A percentile compares a stretch with the other conserved stretches of the same genome.
phyloP scores from a whole-genome alignment of 2,329 filamentous ascomycete species.

The Nemania sp. region DNA sequence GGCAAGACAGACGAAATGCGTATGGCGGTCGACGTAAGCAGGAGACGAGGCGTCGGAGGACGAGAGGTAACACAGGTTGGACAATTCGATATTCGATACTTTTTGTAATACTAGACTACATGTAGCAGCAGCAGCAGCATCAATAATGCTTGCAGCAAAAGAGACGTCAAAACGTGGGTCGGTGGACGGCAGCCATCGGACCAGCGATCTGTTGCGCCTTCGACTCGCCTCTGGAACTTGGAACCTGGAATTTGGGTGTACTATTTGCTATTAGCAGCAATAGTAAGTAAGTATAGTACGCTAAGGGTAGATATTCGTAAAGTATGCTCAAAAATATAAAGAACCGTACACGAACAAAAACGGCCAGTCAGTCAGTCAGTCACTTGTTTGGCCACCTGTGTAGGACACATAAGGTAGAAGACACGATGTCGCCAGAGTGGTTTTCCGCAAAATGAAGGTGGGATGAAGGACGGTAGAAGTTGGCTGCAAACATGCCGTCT shows the following conservation, averaged over 20 bases:
- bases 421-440: neutral
- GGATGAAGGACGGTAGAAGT: constrained; percentile 1
- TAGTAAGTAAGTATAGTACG: too few species aligned
- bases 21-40: constrained; percentile 10
- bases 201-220: constrained; percentile 14
- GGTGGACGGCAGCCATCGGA: constrained; percentile 17
- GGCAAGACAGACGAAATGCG: constrained; percentile 24
- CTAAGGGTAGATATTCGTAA: too few species aligned
- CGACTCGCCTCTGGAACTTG: too few species aligned
- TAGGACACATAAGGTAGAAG: neutral
- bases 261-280: too few species aligned
- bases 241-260: too few species aligned
- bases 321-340: too few species aligned
- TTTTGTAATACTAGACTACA: constrained; percentile 10
- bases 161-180: constrained; percentile 7
- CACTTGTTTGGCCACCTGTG: neutral
- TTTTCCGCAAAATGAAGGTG: constrained; percentile 6
- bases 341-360: neutral
- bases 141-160: neutral
- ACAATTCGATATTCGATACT: neutral
- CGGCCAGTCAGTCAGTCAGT: too few species aligned
- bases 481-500: neutral
- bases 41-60: constrained; percentile 16
- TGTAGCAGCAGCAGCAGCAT: neutral
- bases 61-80: constrained; percentile 20